Percentiles rank a stretch among this genome's conserved stretches.
Conservation (phyloP, 2,329 filamentous ascomycete genomes). For the Colletotrichum camelliae region DNA sequence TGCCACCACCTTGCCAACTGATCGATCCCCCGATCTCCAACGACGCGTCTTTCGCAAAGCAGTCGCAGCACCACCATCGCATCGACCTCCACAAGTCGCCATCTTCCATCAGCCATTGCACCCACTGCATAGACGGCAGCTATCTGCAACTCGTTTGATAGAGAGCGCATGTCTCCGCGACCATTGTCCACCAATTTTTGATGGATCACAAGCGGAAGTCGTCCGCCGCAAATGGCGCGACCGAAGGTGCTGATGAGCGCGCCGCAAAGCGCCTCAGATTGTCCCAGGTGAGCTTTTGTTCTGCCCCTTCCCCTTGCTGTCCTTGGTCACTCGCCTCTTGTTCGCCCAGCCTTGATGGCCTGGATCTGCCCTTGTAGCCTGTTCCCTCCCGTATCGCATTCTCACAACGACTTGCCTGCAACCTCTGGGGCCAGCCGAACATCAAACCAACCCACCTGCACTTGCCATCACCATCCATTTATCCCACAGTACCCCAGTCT, state of each 20-base stretch:
- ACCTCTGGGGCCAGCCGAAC: neutral
- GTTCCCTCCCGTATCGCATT: neutral
- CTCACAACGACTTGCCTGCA: neutral
- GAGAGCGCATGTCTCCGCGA: conserved; percentile 13
- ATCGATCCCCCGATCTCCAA: conserved; percentile 8
- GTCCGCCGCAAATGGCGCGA: conserved; percentile 45
- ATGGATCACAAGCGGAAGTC: conserved; percentile 67
- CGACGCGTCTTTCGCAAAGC: conserved; percentile 18
- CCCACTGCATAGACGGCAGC: neutral
- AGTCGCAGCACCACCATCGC: conserved; percentile 11
- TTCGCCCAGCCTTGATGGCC: neutral
- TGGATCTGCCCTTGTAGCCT: neutral
- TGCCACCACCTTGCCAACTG: neutral
- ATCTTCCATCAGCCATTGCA: conserved; percentile 2
- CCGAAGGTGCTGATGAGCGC: conserved; percentile 54
- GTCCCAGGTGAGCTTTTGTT: conserved; percentile 47
- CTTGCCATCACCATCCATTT: neutral
- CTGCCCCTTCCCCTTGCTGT: conserved; percentile 10
- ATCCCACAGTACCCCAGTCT: conserved; percentile 3
- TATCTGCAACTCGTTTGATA: neutral
- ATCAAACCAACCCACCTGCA: neutral
- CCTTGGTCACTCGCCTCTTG: neutral
- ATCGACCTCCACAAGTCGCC: neutral
- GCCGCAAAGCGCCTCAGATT: conserved; percentile 61
- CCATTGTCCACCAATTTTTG: neutral